A percentile compares a stretch with the other conserved stretches of the same genome.
Evolutionary conservation across 2,329 filamentous ascomycete species (phyloP).

Genomic region (Mycogone perniciosa): DNA sequence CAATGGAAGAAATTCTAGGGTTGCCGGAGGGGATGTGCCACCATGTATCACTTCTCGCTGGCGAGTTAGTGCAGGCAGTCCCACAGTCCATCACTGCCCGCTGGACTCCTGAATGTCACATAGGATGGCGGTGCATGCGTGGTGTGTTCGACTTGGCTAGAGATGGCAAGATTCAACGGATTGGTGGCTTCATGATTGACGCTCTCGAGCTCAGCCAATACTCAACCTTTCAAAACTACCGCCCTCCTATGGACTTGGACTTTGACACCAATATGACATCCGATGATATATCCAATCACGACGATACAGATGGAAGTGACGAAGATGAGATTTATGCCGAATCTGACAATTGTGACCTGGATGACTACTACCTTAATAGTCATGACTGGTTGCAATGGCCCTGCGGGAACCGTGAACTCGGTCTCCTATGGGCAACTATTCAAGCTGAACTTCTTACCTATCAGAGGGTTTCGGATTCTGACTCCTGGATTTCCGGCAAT

Average conservation of each 20-base stretch:
- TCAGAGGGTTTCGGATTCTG: not conserved
- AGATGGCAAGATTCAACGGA: not conserved
- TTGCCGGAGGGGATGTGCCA: not conserved
- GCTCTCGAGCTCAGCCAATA: too few relatives aligned
- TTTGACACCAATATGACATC: too few relatives aligned
- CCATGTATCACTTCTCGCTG: not conserved
- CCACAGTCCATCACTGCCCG: too few relatives aligned
- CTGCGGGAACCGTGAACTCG: not conserved
- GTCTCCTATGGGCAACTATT: not conserved
- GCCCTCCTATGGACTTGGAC: too few relatives aligned
- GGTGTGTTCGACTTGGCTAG: not conserved
- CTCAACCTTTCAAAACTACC: too few relatives aligned
- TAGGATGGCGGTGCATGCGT: not conserved
- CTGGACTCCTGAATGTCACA: not conserved
- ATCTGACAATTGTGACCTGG: not conserved
- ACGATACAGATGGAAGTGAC: too few relatives aligned
- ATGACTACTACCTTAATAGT: too few relatives aligned
- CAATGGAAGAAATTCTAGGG: not conserved
- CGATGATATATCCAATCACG: too few relatives aligned
- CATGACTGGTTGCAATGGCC: not conserved
- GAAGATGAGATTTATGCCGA: not conserved
- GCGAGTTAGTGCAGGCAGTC: not conserved
- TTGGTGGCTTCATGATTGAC: too few relatives aligned
- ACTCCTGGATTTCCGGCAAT: not conserved
- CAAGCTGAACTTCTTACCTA: not conserved